phyloP scores from a whole-genome alignment of 768 basidiomycete species.

The Tulasnella calospora region DNA sequence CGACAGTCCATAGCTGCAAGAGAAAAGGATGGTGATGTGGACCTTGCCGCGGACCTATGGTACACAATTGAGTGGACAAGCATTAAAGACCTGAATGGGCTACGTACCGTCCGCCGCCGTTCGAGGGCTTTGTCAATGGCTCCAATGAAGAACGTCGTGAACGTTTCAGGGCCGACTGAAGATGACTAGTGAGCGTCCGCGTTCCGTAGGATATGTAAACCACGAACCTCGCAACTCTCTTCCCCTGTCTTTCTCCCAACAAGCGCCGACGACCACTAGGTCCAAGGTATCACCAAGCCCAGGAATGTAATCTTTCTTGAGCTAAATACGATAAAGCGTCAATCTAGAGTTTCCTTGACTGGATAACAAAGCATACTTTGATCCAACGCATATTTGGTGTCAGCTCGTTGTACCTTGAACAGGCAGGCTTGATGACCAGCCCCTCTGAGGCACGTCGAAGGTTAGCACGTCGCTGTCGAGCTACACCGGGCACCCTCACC shows the following conservation, averaged over 20 bases:
- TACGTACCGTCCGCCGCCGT: conserved; percentile 41
- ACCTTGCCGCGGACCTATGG: conserved; percentile 46
- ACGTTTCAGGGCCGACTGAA: conserved; percentile 62
- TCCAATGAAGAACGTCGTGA: conserved; percentile 79
- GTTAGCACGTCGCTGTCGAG: neutral
- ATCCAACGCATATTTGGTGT: conserved; percentile 60
- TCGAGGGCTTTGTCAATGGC: conserved; percentile 50
- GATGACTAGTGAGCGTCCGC: neutral
- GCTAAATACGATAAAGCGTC: conserved; percentile 33
- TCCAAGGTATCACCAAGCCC: conserved; percentile 78
- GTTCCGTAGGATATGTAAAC: conserved; percentile 14
- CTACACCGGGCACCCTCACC: conserved; percentile 45
- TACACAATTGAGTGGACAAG: neutral
- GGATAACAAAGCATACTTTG: conserved; percentile 45
- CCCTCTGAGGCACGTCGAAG: conserved; percentile 35
- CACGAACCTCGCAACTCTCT: conserved; percentile 66
- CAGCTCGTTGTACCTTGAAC: conserved; percentile 61
- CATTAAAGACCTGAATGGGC: neutral
- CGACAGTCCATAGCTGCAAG: conserved; percentile 66
- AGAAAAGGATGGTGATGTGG: conserved; percentile 69
- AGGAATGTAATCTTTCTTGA: conserved; percentile 85
- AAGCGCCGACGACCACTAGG: conserved; percentile 68
- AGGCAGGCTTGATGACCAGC: conserved; percentile 70
- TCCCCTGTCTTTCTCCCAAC: conserved; percentile 75
- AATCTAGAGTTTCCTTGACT: neutral